Evolutionary conservation across 2,329 filamentous ascomycete species (phyloP), one percentile per base, ranked within the genome.

Genomic region (Aspergillus fructus): DNA sequence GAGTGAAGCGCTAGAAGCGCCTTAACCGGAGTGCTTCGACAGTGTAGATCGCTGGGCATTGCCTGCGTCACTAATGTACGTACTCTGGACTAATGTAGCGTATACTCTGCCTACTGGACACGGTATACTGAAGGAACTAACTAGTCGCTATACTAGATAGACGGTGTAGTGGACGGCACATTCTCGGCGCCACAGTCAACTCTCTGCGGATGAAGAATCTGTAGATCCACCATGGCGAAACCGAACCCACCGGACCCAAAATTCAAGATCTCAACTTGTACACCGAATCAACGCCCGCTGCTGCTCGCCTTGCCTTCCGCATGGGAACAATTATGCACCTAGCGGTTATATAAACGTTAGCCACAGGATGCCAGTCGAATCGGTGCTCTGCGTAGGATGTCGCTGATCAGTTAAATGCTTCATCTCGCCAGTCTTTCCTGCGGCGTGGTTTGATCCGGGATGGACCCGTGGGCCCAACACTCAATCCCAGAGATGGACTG

Each of bases 171-270:
- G 9, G 27, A 30, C 27, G 27, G 27, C 27, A 11, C 27, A 30
- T 30, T 30, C 9, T 30, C 27, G 27, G 27, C 9, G 27, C 27
- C 27, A 30, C 27, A 30, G 27, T 8, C 33, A 24, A 17, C 17
- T 13, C 5, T 24, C 24, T 24, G 24, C 24, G 24, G 5, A 24
- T 24, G 24, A 24, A 41, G 45, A 33, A 40, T 54, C 34, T 54
- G 15, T n/a, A 54, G 52, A 54, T 54, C 52, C 52, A 54, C 52
- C n/a, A 53, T 46, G 51, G 51, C 51, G 23, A 53, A 53, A 46
- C 13, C 9, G 51, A 53, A 53, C 23, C 51, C 51, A 53, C 51
- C 40, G 8, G 11, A 21, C 17, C 33, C 51, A 30, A 46, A 15
- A 30, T 46, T 24, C 43, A 13, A 37, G 34, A 30, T 30, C 27